A percentile compares a stretch with the other conserved stretches of the same genome.
Evolutionary conservation across 2,329 filamentous ascomycete species (phyloP).

Genomic region (Ciborinia camelliae): DNA sequence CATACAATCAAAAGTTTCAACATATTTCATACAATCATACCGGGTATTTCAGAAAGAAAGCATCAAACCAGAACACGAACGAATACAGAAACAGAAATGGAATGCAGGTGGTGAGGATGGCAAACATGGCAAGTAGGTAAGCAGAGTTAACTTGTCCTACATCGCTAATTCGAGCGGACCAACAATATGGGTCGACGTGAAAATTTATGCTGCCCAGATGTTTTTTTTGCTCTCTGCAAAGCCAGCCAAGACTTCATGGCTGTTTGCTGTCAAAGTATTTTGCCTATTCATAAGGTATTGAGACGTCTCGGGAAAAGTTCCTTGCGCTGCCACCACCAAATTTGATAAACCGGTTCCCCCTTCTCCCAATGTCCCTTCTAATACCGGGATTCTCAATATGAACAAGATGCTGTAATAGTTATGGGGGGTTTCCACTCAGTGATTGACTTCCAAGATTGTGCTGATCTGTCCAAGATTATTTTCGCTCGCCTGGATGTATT

Average conservation of each 20-base stretch:
- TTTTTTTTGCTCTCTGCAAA: not conserved
- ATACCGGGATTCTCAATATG: not conserved
- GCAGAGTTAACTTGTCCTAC: conserved; percentile 10
- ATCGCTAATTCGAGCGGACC: conserved; percentile 7
- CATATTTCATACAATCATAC: conserved; percentile 9
- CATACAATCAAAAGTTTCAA: not conserved
- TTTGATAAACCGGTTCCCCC: not conserved
- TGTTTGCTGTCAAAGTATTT: conserved; percentile 1
- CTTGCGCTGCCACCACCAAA: not conserved
- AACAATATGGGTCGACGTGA: not conserved
- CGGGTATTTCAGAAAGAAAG: not conserved
- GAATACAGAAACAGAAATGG: not conserved
- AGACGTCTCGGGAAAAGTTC: not conserved
- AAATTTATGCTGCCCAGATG: not conserved
- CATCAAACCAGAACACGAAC: not conserved
- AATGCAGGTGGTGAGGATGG: not conserved
- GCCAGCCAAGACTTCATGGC: conserved; percentile 8
- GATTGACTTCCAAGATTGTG: not conserved
- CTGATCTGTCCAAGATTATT: not conserved
- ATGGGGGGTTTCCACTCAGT: not conserved
- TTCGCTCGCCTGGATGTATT: not conserved
- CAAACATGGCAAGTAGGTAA: not conserved
- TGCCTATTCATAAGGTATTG: not conserved
- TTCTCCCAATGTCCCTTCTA: not conserved
- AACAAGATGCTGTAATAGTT: not conserved